phyloP scores from a whole-genome alignment of 805 yeast species.

The Yarrowia keelungensis region DNA sequence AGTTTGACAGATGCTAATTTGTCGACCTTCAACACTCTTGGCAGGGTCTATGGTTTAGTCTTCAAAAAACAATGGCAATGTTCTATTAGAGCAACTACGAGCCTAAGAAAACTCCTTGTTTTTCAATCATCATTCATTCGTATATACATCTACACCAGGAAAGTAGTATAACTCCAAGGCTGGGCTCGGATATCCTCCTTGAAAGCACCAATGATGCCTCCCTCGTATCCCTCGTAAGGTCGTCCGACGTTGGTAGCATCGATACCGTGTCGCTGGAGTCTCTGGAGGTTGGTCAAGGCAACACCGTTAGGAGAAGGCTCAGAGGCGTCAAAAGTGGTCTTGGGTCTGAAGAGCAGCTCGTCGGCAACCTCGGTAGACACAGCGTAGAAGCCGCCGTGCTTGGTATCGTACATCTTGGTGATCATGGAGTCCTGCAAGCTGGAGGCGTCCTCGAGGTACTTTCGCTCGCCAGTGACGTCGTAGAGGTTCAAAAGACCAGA shows the following conservation, averaged over 20 bases:
- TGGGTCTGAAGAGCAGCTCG: constrained; percentile 50
- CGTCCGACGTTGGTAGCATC: constrained; percentile 38
- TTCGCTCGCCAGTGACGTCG: constrained; percentile 47
- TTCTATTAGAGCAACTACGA: no score
- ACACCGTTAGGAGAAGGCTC: constrained; percentile 53
- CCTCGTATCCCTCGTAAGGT: constrained; percentile 32
- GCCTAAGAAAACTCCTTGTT: no score
- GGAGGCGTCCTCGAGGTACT: constrained; percentile 48
- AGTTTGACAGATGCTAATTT: no score
- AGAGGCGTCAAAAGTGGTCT: constrained; percentile 50
- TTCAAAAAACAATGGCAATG: no score
- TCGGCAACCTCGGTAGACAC: constrained; percentile 41
- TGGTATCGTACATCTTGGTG: constrained; percentile 48
- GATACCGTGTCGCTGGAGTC: constrained; percentile 42
- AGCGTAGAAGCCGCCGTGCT: constrained; percentile 49
- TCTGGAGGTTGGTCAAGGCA: constrained; percentile 47
- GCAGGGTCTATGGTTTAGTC: no score
- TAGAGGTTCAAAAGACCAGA: constrained; percentile 51
- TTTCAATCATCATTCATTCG: not conserved
- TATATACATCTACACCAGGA: constrained; percentile 24
- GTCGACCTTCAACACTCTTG: no score
- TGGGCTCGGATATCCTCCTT: constrained; percentile 42
- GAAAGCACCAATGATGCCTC: constrained; percentile 39
- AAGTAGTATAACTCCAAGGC: constrained; percentile 40
- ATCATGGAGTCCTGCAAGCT: constrained; percentile 49